Evolutionary conservation across 345 rosid species (phyloP).

Genomic region (Draba incana): DNA sequence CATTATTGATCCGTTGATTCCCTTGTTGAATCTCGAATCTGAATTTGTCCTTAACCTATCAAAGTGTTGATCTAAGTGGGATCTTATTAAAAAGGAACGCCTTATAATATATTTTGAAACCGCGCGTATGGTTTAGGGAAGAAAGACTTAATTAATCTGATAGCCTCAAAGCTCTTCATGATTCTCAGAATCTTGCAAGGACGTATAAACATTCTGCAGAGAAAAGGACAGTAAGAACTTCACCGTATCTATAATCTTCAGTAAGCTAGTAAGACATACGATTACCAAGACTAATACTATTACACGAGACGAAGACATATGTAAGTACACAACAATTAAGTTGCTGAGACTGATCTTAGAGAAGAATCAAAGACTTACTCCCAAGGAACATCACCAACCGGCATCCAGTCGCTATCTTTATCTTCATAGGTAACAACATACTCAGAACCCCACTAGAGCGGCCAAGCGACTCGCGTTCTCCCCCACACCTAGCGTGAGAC

Average conservation of each 20-base stretch:
- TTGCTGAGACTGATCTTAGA: too few relatives aligned
- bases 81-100: too few relatives aligned
- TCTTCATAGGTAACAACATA: constrained; percentile 83
- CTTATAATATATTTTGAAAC: constrained; percentile 5
- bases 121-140: not conserved
- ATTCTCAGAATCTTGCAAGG: constrained; percentile 71
- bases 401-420: constrained; percentile 88
- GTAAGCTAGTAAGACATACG: not conserved
- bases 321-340: not conserved
- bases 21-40: too few relatives aligned
- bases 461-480: constrained; percentile 57
- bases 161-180: constrained; percentile 74
- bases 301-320: not conserved
- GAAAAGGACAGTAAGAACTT: constrained; percentile 19
- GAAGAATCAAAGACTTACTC: constrained; percentile 56
- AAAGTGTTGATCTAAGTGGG: too few relatives aligned
- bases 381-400: constrained; percentile 92
- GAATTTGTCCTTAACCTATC: too few relatives aligned
- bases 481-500: constrained; percentile 53
- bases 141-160: constrained; percentile 58
- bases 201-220: constrained; percentile 68
- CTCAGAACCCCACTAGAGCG: constrained; percentile 72
- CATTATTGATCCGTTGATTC: too few relatives aligned
- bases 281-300: constrained; percentile 3
- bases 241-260: not conserved